Evolutionary conservation across 1,139 yeast genomes (phyloP).

Genomic region (Kodamaea alishanica): DNA sequence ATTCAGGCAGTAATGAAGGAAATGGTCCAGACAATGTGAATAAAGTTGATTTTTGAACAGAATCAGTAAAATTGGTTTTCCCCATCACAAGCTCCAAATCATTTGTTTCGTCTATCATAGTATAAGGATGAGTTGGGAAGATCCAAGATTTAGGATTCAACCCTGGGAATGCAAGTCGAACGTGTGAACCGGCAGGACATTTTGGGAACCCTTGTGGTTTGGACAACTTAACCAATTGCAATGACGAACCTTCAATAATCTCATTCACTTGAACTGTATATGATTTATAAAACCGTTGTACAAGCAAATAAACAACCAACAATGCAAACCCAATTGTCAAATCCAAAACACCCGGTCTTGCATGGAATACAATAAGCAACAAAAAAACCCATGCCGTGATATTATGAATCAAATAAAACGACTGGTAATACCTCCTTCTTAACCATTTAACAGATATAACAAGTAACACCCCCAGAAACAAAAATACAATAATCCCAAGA

Average conservation of each 20-base stretch:
- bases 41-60: neutral
- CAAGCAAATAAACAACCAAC: conserved; percentile 25
- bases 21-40: conserved; percentile 27
- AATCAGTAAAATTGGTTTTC: conserved; percentile 14
- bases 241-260: conserved; percentile 16
- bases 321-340: conserved; percentile 23
- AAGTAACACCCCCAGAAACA: conserved; percentile 40
- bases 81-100: conserved; percentile 26
- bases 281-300: conserved; percentile 17
- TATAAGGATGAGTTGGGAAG: conserved; percentile 41
- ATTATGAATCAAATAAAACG: conserved; percentile 37
- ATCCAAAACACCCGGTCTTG: conserved; percentile 39
- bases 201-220: conserved; percentile 26
- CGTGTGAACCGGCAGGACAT: conserved; percentile 36
- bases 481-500: conserved; percentile 56
- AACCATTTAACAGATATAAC: conserved; percentile 49
- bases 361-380: conserved; percentile 34
- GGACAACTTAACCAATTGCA: conserved; percentile 25
- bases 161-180: conserved; percentile 25
- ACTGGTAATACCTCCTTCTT: conserved; percentile 24
- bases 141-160: conserved; percentile 22
- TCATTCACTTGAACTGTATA: conserved; percentile 8
- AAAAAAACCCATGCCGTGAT: conserved; percentile 29
- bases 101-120: conserved; percentile 18
- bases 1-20: conserved; percentile 24